Base-by-base conservation (phyloP, 1,139 yeast species). In the Blastobotrys indianensis region DNA sequence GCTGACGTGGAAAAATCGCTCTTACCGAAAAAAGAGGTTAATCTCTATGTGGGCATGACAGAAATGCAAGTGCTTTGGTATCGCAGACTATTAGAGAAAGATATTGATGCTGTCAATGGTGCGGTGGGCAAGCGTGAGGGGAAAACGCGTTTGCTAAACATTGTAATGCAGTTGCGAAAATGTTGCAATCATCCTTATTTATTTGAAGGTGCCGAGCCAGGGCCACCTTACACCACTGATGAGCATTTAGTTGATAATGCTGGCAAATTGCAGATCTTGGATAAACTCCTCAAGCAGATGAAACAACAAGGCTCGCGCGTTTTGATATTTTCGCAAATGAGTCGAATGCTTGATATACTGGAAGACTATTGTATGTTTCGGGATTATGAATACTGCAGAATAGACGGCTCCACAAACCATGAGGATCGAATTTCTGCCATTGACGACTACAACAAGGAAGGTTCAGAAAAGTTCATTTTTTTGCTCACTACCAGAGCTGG, bases 191-290 rank as follows among this genome's bases (percentile, higher is more conserved):
- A 92, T 65, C 98, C 98, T 0, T 92, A 92, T 63, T 70, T 92
- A 45, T 92, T 92, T 60, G 97, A 92, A 64, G 97, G 98, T 32
- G 98, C 98, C 1, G 98, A 92, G 63, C 97, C 97, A 0, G 97
- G 98, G 7, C 98, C 98, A 1, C 98, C 98, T 0, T 92, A 75
- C 62, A 92, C 97, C 2, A 92, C 95, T 1, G 98, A 90, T 65
- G 97, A 90, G 63, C 97, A 92, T 67, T 74, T 92, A 55, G 83
- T 92, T 7, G 83, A 63, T 66, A 92, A 92, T 62, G 76, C 95
- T 7, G 97, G 95, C 32, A 92, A 92, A 63, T 82, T 92, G 85
- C 75, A 85, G 46, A 85, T 92, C 42, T 68, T 92, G 49, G 98
- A 92, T 64, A 86, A 86, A 61, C 72, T 92, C 61, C 69, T 92